Evolutionary conservation across 306 rosid species (phyloP).

Genomic region (Psophocarpus tetragonolobus): DNA sequence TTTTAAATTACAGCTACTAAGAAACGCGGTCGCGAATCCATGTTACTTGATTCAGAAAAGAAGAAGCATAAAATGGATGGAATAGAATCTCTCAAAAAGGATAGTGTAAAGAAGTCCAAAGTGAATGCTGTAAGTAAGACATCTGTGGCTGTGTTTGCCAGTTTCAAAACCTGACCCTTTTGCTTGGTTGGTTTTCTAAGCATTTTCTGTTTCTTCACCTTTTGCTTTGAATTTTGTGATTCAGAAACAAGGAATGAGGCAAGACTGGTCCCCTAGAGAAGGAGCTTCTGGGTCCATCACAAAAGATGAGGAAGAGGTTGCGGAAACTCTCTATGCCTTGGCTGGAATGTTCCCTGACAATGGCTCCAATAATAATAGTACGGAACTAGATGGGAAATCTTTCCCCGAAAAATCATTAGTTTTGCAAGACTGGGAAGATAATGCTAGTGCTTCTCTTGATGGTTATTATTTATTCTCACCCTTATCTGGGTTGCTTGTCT

Average conservation of each 20-base stretch:
- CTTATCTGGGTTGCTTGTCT: not conserved
- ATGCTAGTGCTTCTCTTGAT: constrained; percentile 41
- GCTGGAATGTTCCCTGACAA: constrained; percentile 70
- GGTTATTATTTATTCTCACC: constrained; percentile 46
- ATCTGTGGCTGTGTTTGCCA: constrained; percentile 7
- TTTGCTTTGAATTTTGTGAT: constrained; percentile 37
- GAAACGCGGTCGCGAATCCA: constrained; percentile 68
- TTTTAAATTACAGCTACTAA: constrained; percentile 53
- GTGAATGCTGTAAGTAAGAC: constrained; percentile 46
- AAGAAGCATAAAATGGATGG: constrained; percentile 43
- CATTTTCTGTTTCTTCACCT: constrained; percentile 25
- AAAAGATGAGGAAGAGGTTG: constrained; percentile 93
- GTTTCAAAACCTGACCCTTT: constrained; percentile 29
- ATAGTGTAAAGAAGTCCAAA: constrained; percentile 50
- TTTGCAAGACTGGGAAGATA: constrained; percentile 41
- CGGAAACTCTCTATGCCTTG: constrained; percentile 73
- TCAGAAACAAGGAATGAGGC: constrained; percentile 48
- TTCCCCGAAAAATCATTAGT: constrained; percentile 43
- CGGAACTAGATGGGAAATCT: constrained; percentile 28
- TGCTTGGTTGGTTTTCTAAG: constrained; percentile 8
- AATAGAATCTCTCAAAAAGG: constrained; percentile 43
- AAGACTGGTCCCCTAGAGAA: constrained; percentile 38
- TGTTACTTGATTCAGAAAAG: constrained; percentile 56
- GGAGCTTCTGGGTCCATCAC: constrained; percentile 55
- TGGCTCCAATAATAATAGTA: constrained; percentile 34